Evolutionary conservation across 306 rosid species (phyloP).

Genomic region (Oemleria cerasiformis): DNA sequence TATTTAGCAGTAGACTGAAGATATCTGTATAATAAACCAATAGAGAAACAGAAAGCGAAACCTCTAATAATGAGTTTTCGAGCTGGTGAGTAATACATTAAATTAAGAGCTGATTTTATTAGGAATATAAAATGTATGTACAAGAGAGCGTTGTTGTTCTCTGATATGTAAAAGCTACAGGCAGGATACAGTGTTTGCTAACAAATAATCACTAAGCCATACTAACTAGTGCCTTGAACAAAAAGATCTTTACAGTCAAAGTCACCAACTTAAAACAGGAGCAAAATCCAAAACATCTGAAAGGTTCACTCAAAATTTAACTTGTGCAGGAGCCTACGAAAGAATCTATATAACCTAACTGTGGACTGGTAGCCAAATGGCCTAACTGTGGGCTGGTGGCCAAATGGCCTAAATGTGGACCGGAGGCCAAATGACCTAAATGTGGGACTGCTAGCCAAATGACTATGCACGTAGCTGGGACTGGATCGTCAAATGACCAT

Average conservation of each 20-base stretch:
- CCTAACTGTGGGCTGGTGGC: conserved; percentile 55
- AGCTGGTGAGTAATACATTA: conserved; percentile 20
- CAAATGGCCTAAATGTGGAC: conserved; percentile 66
- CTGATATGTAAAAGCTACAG: conserved; percentile 76
- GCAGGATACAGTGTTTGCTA: conserved; percentile 77
- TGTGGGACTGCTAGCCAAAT: conserved; percentile 44
- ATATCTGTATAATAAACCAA: conserved; percentile 33
- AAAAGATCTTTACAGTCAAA: conserved; percentile 90
- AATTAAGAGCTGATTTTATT: conserved; percentile 71
- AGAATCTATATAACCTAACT: conserved; percentile 94
- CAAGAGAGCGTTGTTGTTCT: conserved; percentile 71
- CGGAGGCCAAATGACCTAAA: conserved; percentile 50
- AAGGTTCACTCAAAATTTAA: conserved; percentile 77
- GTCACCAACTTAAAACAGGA: conserved; percentile 63
- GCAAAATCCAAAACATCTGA: conserved; percentile 73
- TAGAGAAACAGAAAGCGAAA: conserved; percentile 18
- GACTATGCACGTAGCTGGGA: conserved; percentile 35
- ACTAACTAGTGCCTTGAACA: conserved; percentile 82
- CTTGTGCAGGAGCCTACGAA: conserved; percentile 81
- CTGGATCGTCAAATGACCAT: conserved; percentile 56
- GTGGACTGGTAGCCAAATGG: conserved; percentile 42
- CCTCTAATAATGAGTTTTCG: conserved; percentile 5
- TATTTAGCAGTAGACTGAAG: conserved; percentile 28
- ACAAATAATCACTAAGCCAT: conserved; percentile 71
- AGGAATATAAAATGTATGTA: conserved; percentile 86